Conservation (phyloP, 2,329 filamentous ascomycete genomes). For the Fusarium foetens region DNA sequence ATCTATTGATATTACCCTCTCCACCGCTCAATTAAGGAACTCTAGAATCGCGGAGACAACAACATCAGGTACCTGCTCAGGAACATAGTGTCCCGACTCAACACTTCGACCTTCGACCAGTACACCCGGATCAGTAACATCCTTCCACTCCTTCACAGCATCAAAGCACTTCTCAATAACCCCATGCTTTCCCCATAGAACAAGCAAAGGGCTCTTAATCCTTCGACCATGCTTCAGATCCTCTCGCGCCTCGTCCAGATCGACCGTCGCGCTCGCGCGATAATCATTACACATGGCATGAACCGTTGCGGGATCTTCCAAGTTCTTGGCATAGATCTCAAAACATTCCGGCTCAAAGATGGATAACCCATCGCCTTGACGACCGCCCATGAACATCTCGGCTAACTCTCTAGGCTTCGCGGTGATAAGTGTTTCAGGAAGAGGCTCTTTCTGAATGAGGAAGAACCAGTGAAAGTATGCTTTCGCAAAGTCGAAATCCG, state of each 20-base stretch:
- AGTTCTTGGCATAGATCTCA: constrained; percentile 54
- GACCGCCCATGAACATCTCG: constrained; percentile 55
- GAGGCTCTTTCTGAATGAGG: constrained; percentile 61
- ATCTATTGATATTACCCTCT: accelerated
- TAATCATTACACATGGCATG: constrained; percentile 67
- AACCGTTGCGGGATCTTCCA: constrained; percentile 55
- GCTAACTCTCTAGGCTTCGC: constrained; percentile 53
- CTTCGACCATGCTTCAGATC: constrained; percentile 56
- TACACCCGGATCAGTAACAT: constrained; percentile 52
- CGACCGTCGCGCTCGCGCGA: constrained; percentile 61
- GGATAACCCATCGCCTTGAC: constrained; percentile 48
- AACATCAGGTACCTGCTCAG: constrained; percentile 62
- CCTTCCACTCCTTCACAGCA: constrained; percentile 61
- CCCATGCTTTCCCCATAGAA: constrained; percentile 62
- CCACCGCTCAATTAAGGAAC: constrained; percentile 49
- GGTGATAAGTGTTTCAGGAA: constrained; percentile 61
- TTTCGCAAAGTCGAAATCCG: constrained; percentile 55
- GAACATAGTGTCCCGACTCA: constrained; percentile 60
- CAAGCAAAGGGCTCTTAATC: constrained; percentile 58
- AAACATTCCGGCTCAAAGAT: constrained; percentile 51
- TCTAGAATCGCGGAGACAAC: constrained; percentile 54
- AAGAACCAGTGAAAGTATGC: constrained; percentile 70
- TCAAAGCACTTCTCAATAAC: constrained; percentile 62
- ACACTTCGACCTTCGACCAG: constrained; percentile 55
- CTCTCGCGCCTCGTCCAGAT: constrained; percentile 60